A percentile compares a stretch with the other conserved stretches of the same genome.
Evolutionary conservation across 2,329 filamentous ascomycete genomes (phyloP).

Genomic region (Mariannaea sp.): DNA sequence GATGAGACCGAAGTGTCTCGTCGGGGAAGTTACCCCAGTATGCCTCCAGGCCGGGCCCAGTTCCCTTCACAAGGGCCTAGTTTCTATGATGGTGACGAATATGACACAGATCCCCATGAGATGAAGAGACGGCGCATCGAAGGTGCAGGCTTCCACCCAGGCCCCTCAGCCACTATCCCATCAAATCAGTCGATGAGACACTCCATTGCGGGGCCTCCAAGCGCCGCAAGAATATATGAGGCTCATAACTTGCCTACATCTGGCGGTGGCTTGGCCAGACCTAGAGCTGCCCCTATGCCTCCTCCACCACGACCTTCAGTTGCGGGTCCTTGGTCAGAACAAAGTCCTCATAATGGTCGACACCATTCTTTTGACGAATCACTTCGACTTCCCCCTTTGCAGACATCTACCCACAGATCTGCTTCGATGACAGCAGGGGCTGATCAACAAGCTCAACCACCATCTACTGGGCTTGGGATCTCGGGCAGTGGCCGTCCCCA

Average conservation of each 20-base stretch:
- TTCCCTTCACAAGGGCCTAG: slow-evolving; percentile 30
- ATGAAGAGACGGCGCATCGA: slow-evolving; percentile 67
- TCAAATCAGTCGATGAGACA: slow-evolving; percentile 23
- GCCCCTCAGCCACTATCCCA: slow-evolving; percentile 23
- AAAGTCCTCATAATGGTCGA: slow-evolving; percentile 41
- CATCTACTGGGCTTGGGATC: slow-evolving; percentile 37
- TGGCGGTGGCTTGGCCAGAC: slow-evolving; percentile 39
- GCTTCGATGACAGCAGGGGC: slow-evolving; percentile 33
- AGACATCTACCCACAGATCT: slow-evolving; percentile 48
- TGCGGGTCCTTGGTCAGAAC: slow-evolving; percentile 38
- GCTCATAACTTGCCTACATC: slow-evolving; percentile 39
- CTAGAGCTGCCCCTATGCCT: slow-evolving; percentile 52
- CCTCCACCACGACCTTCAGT: slow-evolving; percentile 57
- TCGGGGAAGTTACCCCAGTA: slow-evolving; percentile 37
- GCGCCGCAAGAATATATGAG: slow-evolving; percentile 30
- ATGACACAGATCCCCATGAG: slow-evolving; percentile 53
- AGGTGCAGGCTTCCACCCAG: slow-evolving; percentile 44
- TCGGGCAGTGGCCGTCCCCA: slow-evolving; percentile 27
- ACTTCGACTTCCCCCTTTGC: slow-evolving; percentile 58
- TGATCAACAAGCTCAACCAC: slow-evolving; percentile 38
- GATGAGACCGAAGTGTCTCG: slow-evolving; percentile 35
- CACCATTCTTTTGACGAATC: slow-evolving; percentile 60
- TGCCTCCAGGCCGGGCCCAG: slow-evolving; percentile 30
- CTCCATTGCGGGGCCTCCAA: slow-evolving; percentile 28
- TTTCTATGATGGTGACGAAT: slow-evolving; percentile 42